These are phyloP conservation scores for Umbellularia californica DNA, from an alignment of 164 flowering plant species.

Conservation along the genomic window DNA sequence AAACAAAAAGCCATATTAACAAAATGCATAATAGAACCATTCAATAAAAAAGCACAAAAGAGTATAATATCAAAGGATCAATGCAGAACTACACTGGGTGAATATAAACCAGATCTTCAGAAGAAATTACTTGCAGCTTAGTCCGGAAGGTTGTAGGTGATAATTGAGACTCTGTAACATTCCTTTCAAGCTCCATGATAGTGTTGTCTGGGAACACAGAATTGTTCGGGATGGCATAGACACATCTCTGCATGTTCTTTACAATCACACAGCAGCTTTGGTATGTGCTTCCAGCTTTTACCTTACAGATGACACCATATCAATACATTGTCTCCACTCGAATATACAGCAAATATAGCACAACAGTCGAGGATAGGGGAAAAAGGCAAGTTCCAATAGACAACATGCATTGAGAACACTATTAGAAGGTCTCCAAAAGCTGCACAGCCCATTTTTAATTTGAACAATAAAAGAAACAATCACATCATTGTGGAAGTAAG, in stretches of 20 bases:
- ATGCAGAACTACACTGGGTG: neutral
- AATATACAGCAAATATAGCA: neutral
- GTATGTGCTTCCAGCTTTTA: slow-evolving; percentile 65
- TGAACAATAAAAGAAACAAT: too few species aligned
- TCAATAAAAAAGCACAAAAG: too few species aligned
- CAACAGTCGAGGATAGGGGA: too few species aligned
- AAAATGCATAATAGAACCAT: neutral
- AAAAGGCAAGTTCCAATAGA: neutral
- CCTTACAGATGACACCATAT: slow-evolving; percentile 28
- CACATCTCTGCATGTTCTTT: slow-evolving; percentile 86
- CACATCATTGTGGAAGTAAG: too few species aligned
- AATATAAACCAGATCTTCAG: neutral
- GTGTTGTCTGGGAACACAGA: slow-evolving; percentile 47
- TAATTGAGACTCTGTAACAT: slow-evolving; percentile 42
- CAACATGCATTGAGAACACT: neutral
- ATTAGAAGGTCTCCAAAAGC: neutral
- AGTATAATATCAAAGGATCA: neutral
- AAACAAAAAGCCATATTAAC: neutral
- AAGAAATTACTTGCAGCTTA: slow-evolving; percentile 60
- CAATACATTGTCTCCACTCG: neutral
- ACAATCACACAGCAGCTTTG: slow-evolving; percentile 92
- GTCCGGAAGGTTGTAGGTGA: slow-evolving; percentile 39
- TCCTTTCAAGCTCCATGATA: slow-evolving; percentile 58
- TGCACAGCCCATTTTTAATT: too few species aligned
- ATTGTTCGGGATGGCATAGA: slow-evolving; percentile 74